Evolutionary conservation across 2,329 filamentous ascomycete species (phyloP), one percentile per base, ranked within the genome.

Genomic region (Daldinia sp.): DNA sequence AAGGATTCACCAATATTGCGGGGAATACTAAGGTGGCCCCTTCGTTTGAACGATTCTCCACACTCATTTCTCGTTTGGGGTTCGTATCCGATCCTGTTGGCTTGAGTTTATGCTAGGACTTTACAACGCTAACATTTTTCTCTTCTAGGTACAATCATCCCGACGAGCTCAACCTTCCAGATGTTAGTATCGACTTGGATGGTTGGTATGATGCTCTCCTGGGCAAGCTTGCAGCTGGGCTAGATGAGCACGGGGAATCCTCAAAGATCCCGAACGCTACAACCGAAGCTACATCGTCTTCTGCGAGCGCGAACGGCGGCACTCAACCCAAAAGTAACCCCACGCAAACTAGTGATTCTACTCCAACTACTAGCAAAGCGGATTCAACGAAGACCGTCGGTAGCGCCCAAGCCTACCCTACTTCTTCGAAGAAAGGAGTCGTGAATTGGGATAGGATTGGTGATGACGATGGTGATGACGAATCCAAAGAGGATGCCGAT

Each of bases 391-490:
- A 66, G 44, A 28, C 68, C 18, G 46, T 56, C 5, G 30, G 53
- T 71, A 35, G 59, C 63, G 78, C 60, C 15, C 92, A 91, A 0
- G 81, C 85, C 0, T 98, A 98, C 78, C 95, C 96, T 0, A 95
- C 94, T 0, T 98, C 94, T 0, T 96, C 95, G 12, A 91, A 90
- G 69, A 86, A 82, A 1, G 95, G 94, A 0, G 89, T 92, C 2
- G 97, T 97, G 81, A 88, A 99, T 81, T 99, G 96, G 96, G 96
- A 99, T 78, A 92, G 90, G 69, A 77, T 98, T 1, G 89, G 75
- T 0, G 79, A 76, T 0, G 83, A 84, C n/a, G 78, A 77, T 10
- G 77, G 79, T 0, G 76, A 79, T 0, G 85, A 87, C 1, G 85
- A 88, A 0, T 85, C 87, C 0, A 85, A 87, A 0, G 85, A 86